Evolutionary conservation across 176 grass and related monocot species (phyloP).

Genomic region (Musa acuminata): DNA sequence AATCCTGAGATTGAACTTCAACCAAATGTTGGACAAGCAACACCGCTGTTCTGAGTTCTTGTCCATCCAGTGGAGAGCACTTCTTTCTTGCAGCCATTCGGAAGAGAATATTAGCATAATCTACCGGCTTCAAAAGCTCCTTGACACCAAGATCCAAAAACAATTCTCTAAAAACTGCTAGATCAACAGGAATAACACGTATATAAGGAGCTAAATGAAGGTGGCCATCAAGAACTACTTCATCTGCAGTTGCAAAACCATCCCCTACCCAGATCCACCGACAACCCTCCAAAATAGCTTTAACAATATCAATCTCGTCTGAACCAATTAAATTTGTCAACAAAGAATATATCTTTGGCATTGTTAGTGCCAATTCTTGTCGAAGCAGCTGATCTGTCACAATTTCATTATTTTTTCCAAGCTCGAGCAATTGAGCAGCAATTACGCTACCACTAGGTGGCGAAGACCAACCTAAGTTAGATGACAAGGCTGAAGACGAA

Average conservation of each 20-base stretch:
- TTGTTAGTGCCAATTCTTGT: constrained; percentile 81
- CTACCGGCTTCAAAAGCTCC: constrained; percentile 54
- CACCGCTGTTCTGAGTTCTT: constrained; percentile 74
- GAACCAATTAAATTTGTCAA: constrained; percentile 73
- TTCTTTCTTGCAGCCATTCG: constrained; percentile 80
- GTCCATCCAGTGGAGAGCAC: constrained; percentile 45
- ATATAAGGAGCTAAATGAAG: constrained; percentile 92
- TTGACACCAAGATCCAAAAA: constrained; percentile 94
- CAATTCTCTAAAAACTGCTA: constrained; percentile 89
- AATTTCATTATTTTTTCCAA: constrained; percentile 96
- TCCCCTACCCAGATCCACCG: constrained; percentile 99
- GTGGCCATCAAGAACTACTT: constrained; percentile 90
- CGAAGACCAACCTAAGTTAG: constrained; percentile 67
- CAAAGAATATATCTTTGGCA: constrained; percentile 92
- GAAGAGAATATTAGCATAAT: constrained; percentile 80
- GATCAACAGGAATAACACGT: constrained; percentile 87
- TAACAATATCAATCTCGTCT: constrained; percentile 98
- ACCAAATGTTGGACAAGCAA: constrained; percentile 82
- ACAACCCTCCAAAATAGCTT: constrained; percentile 78
- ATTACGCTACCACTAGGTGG: constrained; percentile 91
- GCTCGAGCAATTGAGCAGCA: constrained; percentile 93
- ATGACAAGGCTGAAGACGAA: constrained; percentile 71
- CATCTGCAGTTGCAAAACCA: constrained; percentile 80
- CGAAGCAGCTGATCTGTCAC: constrained; percentile 67
- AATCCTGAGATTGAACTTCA: constrained; percentile 75